phyloP scores from a whole-genome alignment of 805 yeast species.

The Ogataea parapolymorpha region DNA sequence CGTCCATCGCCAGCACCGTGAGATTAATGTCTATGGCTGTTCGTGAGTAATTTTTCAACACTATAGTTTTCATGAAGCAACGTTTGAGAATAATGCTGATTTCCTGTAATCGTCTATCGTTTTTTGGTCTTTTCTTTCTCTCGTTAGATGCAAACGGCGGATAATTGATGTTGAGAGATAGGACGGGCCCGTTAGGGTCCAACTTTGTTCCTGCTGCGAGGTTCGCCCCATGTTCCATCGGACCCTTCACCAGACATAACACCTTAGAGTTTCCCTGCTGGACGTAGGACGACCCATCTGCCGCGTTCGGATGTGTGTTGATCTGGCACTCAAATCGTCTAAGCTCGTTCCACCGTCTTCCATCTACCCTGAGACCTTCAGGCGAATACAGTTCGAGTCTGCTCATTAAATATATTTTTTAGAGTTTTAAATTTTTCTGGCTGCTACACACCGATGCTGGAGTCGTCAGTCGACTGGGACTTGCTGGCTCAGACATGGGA shows the following conservation, averaged over 20 bases:
- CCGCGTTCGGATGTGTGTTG: conserved; percentile 81
- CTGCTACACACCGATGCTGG: background rate
- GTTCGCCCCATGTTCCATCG: conserved; percentile 63
- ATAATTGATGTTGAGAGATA: conserved; percentile 63
- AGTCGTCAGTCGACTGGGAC: conserved; percentile 9
- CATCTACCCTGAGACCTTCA: conserved; percentile 90
- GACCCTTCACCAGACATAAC: conserved; percentile 83
- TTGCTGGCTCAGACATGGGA: conserved; percentile 2
- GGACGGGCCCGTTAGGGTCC: conserved; percentile 51
- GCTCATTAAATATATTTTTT: conserved; percentile 22
- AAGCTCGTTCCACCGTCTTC: conserved; percentile 92
- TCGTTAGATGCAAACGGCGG: conserved; percentile 81
- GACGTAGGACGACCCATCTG: conserved; percentile 90
- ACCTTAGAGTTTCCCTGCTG: conserved; percentile 92
- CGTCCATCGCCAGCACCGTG: conserved; percentile 85
- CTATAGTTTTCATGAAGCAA: conserved; percentile 71
- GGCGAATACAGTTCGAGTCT: conserved; percentile 86
- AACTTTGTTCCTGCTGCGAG: conserved; percentile 45
- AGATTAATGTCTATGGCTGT: conserved; percentile 74
- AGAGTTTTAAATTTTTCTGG: conserved; percentile 1
- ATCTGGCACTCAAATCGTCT: conserved; percentile 76
- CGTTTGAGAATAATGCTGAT: conserved; percentile 62
- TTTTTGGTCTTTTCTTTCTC: conserved; percentile 61
- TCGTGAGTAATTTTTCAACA: conserved; percentile 74
- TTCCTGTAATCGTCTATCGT: conserved; percentile 70